These are phyloP conservation scores for Solanum arcanum DNA, from an alignment of 257 asterid species.

Conservation along the genomic window DNA sequence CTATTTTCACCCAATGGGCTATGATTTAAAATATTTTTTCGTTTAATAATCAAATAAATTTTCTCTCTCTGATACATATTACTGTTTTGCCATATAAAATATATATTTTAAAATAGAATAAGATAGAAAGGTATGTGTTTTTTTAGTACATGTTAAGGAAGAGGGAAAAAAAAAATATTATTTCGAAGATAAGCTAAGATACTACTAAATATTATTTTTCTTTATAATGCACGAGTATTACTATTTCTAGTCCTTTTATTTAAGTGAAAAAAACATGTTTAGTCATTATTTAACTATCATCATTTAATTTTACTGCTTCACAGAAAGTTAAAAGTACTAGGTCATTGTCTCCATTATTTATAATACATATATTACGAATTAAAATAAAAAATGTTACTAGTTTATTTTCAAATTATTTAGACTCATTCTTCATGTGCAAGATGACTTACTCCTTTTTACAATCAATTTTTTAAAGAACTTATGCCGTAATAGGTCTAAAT, in stretches of 20 bases:
- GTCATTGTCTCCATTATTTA: background rate
- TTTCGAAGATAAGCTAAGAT: background rate
- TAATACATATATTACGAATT: too few species aligned
- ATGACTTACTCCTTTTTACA: background rate
- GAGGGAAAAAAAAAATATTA: background rate
- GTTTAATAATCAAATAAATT: background rate
- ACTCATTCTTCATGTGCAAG: background rate
- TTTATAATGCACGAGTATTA: slow-evolving; percentile 9
- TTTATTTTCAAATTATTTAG: background rate
- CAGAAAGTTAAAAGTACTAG: background rate
- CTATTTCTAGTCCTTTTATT: background rate
- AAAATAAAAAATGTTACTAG: background rate
- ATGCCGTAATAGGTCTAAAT: background rate
- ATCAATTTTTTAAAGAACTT: background rate
- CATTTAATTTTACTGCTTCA: background rate
- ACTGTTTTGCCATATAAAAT: background rate
- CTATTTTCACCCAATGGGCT: background rate
- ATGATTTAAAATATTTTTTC: background rate
- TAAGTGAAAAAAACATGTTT: background rate
- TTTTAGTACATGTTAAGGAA: background rate
- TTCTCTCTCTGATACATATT: background rate
- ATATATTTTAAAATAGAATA: background rate
- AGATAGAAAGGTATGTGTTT: background rate
- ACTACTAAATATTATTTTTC: background rate
- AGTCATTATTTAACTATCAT: background rate